Evolutionary conservation across 2,329 filamentous ascomycete genomes (phyloP).

Genomic region (Huntiella moniliformis): DNA sequence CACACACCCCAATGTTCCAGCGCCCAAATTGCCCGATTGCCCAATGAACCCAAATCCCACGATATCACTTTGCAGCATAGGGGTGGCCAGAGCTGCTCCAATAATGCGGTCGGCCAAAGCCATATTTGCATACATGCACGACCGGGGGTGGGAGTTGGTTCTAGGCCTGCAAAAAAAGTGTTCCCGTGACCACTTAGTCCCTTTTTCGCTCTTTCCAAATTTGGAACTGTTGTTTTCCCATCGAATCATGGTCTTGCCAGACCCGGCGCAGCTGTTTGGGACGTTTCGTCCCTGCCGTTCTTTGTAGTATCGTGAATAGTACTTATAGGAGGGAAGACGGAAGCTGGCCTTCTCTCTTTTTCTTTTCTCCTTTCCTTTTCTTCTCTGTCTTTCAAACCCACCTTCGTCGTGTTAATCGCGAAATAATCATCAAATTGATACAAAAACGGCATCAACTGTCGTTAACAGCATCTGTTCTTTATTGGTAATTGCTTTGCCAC

Average conservation of each 20-base stretch:
- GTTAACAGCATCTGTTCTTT: not conserved
- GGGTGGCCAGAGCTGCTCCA: not conserved
- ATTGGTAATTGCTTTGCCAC: not conserved
- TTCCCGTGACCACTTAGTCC: constrained; percentile 3
- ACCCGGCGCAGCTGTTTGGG: not conserved
- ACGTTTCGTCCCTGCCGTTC: not conserved
- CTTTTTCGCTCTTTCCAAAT: constrained; percentile 2
- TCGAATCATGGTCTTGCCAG: not conserved
- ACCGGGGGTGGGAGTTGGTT: not conserved
- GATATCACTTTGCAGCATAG: not conserved
- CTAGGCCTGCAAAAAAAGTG: constrained; percentile 5
- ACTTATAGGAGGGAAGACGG: not conserved
- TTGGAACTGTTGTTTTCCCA: not conserved
- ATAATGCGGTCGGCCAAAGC: not conserved
- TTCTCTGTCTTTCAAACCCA: not conserved
- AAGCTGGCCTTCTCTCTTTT: not conserved
- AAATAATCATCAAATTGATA: not conserved
- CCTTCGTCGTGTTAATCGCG: no score
- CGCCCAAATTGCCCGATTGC: no score
- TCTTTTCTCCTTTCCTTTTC: not conserved
- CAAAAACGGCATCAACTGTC: not conserved
- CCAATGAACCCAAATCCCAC: not conserved
- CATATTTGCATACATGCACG: not conserved
- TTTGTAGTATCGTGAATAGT: not conserved
- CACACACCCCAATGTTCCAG: no score